Conservation (phyloP, 169 alveolate species). For the Cryptosporidium baileyi region DNA sequence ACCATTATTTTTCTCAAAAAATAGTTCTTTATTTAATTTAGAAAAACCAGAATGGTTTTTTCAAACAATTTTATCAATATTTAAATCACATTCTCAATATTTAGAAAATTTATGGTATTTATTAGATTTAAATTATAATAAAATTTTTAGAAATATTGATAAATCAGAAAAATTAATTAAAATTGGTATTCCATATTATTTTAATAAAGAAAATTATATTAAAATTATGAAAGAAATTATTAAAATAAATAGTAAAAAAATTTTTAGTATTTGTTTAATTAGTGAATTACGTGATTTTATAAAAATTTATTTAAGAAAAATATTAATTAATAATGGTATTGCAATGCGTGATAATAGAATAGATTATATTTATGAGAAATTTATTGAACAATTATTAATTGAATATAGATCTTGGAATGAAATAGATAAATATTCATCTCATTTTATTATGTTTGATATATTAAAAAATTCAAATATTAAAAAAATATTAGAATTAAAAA, state of each 20-base stretch:
- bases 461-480: slow-evolving; percentile 12
- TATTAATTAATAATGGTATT: neutral
- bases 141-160: neutral
- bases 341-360: neutral
- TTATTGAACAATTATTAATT: slow-evolving; percentile 25
- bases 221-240: neutral
- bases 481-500: neutral
- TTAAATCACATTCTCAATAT: slow-evolving; percentile 17
- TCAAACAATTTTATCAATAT: slow-evolving; percentile 30
- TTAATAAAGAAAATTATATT: neutral
- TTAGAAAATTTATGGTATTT: slow-evolving; percentile 17
- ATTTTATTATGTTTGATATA: neutral
- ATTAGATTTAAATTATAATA: neutral
- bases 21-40: slow-evolving; percentile 5
- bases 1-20: slow-evolving; percentile 51
- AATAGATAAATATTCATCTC: neutral
- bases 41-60: slow-evolving; percentile 67
- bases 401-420: slow-evolving; percentile 43
- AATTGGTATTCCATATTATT: slow-evolving; percentile 1
- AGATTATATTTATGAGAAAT: slow-evolving; percentile 42
- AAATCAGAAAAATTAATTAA: neutral
- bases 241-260: neutral
- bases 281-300: neutral
- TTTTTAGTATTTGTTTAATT: slow-evolving; percentile 24
- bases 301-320: neutral